Evolutionary conservation across 2,329 filamentous ascomycete species (phyloP).

Genomic region (Epicoccum nigrum): DNA sequence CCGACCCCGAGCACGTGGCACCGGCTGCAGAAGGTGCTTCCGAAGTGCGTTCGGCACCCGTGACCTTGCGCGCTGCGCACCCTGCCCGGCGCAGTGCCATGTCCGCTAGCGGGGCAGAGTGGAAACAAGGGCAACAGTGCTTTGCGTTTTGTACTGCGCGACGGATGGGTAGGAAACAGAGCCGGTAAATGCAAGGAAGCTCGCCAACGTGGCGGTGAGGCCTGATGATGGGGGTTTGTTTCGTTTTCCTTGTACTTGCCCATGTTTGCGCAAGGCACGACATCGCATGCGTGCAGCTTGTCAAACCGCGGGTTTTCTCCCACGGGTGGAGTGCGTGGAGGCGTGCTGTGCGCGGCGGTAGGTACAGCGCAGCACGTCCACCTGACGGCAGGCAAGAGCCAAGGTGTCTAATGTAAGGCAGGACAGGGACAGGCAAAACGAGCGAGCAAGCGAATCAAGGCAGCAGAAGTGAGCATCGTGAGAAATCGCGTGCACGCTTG

Average conservation of each 20-base stretch:
- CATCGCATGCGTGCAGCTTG: not conserved
- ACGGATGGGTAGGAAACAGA: no score
- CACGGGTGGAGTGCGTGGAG: not conserved
- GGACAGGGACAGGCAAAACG: not conserved
- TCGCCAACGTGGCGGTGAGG: conserved; percentile 8
- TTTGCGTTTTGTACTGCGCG: no score
- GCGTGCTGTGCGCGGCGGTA: not conserved
- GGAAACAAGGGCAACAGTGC: no score
- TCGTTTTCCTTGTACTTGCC: no score
- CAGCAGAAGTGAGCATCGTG: not conserved
- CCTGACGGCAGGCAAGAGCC: not conserved
- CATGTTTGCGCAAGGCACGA: not conserved
- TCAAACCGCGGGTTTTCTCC: not conserved
- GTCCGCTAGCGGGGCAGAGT: no score
- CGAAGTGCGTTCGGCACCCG: conserved; percentile 6
- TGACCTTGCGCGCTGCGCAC: not conserved
- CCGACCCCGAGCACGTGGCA: conserved; percentile 10
- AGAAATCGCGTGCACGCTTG: not conserved
- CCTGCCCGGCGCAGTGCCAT: no score
- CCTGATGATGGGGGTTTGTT: conserved; percentile 1
- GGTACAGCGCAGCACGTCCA: not conserved
- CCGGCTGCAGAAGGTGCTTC: conserved; percentile 13
- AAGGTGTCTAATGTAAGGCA: no score
- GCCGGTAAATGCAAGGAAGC: not conserved
- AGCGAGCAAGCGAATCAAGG: conserved; percentile 1